Percentiles rank a stretch among this genome's conserved stretches.
These are phyloP conservation scores for Aureobasidium musti DNA, from an alignment of 2,329 filamentous ascomycete species.

Conservation along the genomic window DNA sequence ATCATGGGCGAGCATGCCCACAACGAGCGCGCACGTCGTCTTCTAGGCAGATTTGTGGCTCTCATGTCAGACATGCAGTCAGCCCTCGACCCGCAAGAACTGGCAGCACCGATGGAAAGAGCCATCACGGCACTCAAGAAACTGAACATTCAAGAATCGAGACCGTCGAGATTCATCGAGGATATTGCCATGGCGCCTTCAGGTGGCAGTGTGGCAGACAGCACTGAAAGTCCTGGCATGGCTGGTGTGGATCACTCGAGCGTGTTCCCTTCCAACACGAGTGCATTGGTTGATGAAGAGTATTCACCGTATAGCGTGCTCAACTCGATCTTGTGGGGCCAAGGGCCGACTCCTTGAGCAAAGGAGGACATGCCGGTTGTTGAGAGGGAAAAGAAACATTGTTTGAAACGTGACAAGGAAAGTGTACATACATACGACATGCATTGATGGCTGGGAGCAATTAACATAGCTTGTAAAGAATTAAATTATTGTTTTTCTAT, in stretches of 20 bases:
- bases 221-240: constrained; percentile 25
- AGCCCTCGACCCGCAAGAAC: constrained; percentile 50
- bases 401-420: neutral
- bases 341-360: constrained; percentile 19
- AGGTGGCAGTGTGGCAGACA: constrained; percentile 8
- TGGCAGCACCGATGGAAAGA: constrained; percentile 51
- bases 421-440: neutral
- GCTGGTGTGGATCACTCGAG: constrained; percentile 25
- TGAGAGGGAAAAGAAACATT: neutral
- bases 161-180: constrained; percentile 33
- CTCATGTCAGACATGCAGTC: constrained; percentile 52
- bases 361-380: neutral
- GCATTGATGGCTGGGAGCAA: neutral
- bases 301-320: constrained; percentile 52
- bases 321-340: constrained; percentile 52
- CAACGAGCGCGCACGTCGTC: constrained; percentile 49
- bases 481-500: neutral
- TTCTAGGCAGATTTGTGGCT: constrained; percentile 51
- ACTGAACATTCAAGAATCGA: constrained; percentile 42
- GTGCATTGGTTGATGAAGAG: constrained; percentile 44
- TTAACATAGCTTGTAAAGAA: neutral
- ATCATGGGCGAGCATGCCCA: constrained; percentile 49
- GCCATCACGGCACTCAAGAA: constrained; percentile 51
- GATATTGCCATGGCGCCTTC: constrained; percentile 31
- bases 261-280: constrained; percentile 12